Evolutionary conservation across 148 eudicot genomes (phyloP).

Genomic region (Arbutus unedo): DNA sequence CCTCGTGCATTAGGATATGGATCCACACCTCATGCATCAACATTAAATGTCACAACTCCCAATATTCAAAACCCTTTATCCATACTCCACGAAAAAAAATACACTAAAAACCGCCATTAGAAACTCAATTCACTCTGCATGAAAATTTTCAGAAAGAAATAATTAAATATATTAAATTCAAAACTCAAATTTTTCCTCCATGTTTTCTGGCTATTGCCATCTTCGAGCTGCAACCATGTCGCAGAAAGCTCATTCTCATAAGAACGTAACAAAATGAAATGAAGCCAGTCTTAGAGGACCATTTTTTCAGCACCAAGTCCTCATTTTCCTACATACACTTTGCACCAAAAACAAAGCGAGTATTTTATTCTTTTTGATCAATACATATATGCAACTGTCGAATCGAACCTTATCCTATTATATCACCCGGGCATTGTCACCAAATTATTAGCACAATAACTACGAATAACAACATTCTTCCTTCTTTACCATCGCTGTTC

Average conservation of each 20-base stretch:
- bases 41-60: too few species aligned
- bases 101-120: neutral
- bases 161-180: neutral
- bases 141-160: neutral
- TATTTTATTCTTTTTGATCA: slow-evolving; percentile 4
- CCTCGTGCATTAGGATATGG: too few species aligned
- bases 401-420: neutral
- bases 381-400: neutral
- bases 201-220: neutral
- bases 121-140: neutral
- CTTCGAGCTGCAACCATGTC: neutral
- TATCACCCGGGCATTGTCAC: neutral
- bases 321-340: neutral
- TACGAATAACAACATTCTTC: neutral
- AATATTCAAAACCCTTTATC: too few species aligned
- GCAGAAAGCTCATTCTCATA: neutral
- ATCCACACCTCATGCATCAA: too few species aligned
- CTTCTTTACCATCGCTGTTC: neutral
- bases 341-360: neutral
- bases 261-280: neutral
- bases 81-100: neutral
- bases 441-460: neutral
- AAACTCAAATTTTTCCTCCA: neutral
- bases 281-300: neutral
- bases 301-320: neutral